These are phyloP conservation scores for Debaryomycetaceae sp. DNA, from an alignment of 1,139 yeast genomes.

Conservation along the genomic window DNA sequence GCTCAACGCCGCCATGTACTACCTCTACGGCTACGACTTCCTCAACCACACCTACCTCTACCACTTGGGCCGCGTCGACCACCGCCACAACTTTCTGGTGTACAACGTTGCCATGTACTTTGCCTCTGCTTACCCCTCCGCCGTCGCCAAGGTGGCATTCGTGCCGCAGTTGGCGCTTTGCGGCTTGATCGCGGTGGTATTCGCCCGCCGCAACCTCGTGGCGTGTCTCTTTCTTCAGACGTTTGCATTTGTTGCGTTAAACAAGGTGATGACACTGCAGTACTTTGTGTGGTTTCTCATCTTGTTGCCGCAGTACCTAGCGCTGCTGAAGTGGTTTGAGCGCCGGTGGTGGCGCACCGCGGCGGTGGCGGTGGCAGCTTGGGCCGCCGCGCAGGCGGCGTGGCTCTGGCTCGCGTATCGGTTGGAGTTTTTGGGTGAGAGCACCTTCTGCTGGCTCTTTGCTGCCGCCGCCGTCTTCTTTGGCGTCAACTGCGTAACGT, in stretches of 20 bases:
- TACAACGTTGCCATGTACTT: constrained; percentile 76
- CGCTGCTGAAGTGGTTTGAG: constrained; percentile 30
- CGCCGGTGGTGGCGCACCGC: constrained; percentile 24
- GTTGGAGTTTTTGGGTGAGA: constrained; percentile 73
- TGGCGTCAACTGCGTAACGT: constrained; percentile 58
- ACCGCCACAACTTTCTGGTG: constrained; percentile 89
- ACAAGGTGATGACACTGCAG: constrained; percentile 92
- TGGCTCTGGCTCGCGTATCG: constrained; percentile 82
- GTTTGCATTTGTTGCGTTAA: constrained; percentile 81
- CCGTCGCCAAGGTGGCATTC: constrained; percentile 58
- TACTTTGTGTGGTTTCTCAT: constrained; percentile 93
- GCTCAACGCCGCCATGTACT: constrained; percentile 58
- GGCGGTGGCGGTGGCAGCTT: constrained; percentile 37
- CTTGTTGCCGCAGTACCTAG: constrained; percentile 67
- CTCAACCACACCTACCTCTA: constrained; percentile 77
- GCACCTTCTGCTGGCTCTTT: constrained; percentile 62
- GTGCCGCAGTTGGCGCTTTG: constrained; percentile 75
- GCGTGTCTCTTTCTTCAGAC: constrained; percentile 83
- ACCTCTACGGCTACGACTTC: constrained; percentile 68
- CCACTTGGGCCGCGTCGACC: constrained; percentile 81
- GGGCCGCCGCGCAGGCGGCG: constrained; percentile 68
- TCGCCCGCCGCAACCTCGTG: constrained; percentile 51
- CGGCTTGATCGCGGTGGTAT: constrained; percentile 53
- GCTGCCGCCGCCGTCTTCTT: constrained; percentile 64
- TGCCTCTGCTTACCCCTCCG: constrained; percentile 38